Conservation (phyloP, 2,329 filamentous ascomycete species). For the Colletotrichum tropicale region DNA sequence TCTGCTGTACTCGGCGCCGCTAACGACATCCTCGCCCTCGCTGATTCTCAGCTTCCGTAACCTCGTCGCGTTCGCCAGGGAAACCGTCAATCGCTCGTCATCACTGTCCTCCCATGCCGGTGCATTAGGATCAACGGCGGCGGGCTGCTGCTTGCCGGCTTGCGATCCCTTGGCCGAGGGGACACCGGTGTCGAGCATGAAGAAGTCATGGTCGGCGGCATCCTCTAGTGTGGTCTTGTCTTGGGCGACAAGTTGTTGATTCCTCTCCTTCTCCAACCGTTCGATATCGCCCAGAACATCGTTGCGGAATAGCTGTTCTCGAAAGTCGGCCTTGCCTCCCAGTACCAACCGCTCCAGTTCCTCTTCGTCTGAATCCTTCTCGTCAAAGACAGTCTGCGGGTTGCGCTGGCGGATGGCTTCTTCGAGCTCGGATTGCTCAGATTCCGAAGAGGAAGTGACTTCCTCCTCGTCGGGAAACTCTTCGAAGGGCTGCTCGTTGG, state of each 20-base stretch:
- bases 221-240: conserved; percentile 60
- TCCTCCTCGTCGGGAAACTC: conserved; percentile 22
- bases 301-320: conserved; percentile 69
- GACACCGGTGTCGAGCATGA: conserved; percentile 78
- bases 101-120: conserved; percentile 94
- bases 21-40: conserved; percentile 85
- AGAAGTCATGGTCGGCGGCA: conserved; percentile 78
- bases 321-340: conserved; percentile 84
- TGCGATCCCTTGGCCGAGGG: conserved; percentile 39
- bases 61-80: conserved; percentile 75
- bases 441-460: conserved; percentile 8
- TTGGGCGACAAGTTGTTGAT: conserved; percentile 36
- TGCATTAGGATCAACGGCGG: conserved; percentile 36
- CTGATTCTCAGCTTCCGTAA: conserved; percentile 82
- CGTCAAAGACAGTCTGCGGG: conserved; percentile 36
- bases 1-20: conserved; percentile 82
- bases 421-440: conserved; percentile 27
- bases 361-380: conserved; percentile 83
- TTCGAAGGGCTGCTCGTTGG: conserved; percentile 22
- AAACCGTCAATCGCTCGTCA: conserved; percentile 85
- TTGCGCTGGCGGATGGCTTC: conserved; percentile 25
- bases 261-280: conserved; percentile 31
- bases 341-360: conserved; percentile 89
- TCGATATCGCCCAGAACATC: conserved; percentile 43
- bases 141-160: conserved; percentile 25